These are phyloP conservation scores for Diplodia sapinea DNA, from an alignment of 2,329 filamentous ascomycete genomes.

Conservation along the genomic window DNA sequence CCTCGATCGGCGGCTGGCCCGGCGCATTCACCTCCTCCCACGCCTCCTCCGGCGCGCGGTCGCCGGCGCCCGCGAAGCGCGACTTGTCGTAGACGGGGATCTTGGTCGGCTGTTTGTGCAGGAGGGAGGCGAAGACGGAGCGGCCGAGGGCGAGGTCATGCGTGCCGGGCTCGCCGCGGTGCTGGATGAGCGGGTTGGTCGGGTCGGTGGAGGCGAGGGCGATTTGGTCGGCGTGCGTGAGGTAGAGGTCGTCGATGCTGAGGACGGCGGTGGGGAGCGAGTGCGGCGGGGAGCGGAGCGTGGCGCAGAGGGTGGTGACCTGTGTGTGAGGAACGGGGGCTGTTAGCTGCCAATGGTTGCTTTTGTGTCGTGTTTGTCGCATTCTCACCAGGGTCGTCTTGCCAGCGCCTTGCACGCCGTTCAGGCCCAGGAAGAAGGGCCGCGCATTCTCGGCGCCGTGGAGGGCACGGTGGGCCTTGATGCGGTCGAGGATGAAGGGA, in stretches of 20 bases:
- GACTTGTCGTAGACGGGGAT: slow-evolving; percentile 88
- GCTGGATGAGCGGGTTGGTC: slow-evolving; percentile 76
- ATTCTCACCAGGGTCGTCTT: slow-evolving; percentile 78
- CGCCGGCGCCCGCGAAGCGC: slow-evolving; percentile 74
- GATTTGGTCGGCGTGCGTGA: slow-evolving; percentile 71
- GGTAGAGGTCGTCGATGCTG: slow-evolving; percentile 90
- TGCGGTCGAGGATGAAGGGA: slow-evolving; percentile 72
- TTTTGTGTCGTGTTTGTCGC: not conserved
- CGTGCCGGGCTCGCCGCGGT: slow-evolving; percentile 82
- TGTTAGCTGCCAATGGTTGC: not conserved
- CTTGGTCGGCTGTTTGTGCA: slow-evolving; percentile 57
- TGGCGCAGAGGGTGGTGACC: slow-evolving; percentile 67
- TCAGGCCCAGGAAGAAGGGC: slow-evolving; percentile 83
- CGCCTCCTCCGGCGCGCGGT: slow-evolving; percentile 66
- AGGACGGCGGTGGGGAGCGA: slow-evolving; percentile 71
- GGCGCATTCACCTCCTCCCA: slow-evolving; percentile 67
- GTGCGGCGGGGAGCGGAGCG: slow-evolving; percentile 63
- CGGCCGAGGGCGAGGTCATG: slow-evolving; percentile 74
- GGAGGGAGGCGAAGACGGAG: slow-evolving; percentile 67
- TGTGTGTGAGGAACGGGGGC: slow-evolving; percentile 35
- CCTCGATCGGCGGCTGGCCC: slow-evolving; percentile 61
- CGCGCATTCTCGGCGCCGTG: slow-evolving; percentile 46
- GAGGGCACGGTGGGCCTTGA: slow-evolving; percentile 53
- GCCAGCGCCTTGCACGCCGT: slow-evolving; percentile 85
- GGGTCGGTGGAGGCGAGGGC: slow-evolving; percentile 69